Evolutionary conservation across 352 stramenopile genomes (phyloP), one percentile per base, ranked within the genome.

Genomic region (Globisporangium nunn): DNA sequence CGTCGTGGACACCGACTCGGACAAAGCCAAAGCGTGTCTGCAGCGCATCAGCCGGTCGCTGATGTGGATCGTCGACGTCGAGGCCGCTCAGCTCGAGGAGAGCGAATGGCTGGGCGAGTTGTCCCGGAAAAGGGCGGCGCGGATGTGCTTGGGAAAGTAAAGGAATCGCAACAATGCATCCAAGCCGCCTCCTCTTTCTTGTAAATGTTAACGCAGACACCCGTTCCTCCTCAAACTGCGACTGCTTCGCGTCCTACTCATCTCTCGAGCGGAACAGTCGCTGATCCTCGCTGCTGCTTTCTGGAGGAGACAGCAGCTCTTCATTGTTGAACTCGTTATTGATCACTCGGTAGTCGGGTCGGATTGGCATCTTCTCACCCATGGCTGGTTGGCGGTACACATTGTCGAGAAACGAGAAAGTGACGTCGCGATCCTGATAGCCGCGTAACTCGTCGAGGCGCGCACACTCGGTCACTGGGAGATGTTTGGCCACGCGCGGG

Each of bases 371-470:
- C 39, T 68, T 58, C 50, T 91, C 58, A 48, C 69, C 74, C 77
- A 91, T 85, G 1, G 79, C 81, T 50, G 81, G 81, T 51, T 91
- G 81, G 2, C 61, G 68, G 59, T 89, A 91, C 4, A 89, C 79
- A 11, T 76, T 74, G 40, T 91, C 71, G 10, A 92, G 55, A 47
- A 91, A 92, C 43, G 71, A 66, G 56, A 85, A 87, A 17, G 67
- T 66, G 0, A 52, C 52, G 5, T 62, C 60, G 5, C 59, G 61
- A 23, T 81, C 64, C 44, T 62, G 62, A 6, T 70, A 53, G 15
- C 54, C 61, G 47, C 75, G 73, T 28, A 70, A 47, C 7, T 62
- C 71, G 53, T 91, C 81, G 48, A 89, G 46, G 6, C 64, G 68
- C 37, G 82, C 69, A 50, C 79, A 89, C 10, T 88, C 66, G 15